Evolutionary conservation across 441 rosid species (phyloP).

Genomic region (Bruguiera hainesii): DNA sequence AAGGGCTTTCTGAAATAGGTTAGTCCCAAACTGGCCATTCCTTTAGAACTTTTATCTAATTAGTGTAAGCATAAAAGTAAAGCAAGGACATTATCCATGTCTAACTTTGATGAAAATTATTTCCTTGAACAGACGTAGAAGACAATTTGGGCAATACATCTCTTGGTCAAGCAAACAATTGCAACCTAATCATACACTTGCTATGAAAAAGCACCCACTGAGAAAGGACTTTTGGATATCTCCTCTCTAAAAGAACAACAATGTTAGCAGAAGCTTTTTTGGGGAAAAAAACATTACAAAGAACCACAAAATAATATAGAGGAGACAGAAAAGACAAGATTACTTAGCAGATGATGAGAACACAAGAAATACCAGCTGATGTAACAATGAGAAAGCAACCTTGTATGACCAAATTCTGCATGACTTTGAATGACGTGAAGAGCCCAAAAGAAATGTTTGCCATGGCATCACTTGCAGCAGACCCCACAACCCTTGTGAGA

Average conservation of each 20-base stretch:
- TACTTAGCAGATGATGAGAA: background rate
- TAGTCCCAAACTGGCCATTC: too few relatives aligned
- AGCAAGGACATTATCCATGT: background rate
- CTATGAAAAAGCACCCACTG: background rate
- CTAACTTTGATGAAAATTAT: background rate
- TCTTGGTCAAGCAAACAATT: background rate
- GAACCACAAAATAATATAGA: background rate
- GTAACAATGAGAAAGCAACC: slow-evolving; percentile 28
- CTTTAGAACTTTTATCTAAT: background rate
- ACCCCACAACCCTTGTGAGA: slow-evolving; percentile 39
- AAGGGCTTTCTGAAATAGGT: background rate
- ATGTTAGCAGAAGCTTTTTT: background rate
- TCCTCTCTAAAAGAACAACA: background rate
- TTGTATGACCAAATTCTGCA: slow-evolving; percentile 24
- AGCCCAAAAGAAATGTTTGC: slow-evolving; percentile 51
- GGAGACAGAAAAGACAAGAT: background rate
- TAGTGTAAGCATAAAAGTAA: background rate
- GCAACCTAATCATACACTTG: background rate
- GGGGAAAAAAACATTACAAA: background rate
- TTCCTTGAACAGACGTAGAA: background rate
- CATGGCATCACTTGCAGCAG: slow-evolving; percentile 52
- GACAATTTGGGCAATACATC: too few relatives aligned
- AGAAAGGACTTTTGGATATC: background rate
- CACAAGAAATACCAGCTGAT: background rate
- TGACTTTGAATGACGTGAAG: slow-evolving; percentile 44